These are phyloP conservation scores for Phytophthora pluvialis DNA, from an alignment of 352 stramenopile genomes.

Conservation along the genomic window DNA sequence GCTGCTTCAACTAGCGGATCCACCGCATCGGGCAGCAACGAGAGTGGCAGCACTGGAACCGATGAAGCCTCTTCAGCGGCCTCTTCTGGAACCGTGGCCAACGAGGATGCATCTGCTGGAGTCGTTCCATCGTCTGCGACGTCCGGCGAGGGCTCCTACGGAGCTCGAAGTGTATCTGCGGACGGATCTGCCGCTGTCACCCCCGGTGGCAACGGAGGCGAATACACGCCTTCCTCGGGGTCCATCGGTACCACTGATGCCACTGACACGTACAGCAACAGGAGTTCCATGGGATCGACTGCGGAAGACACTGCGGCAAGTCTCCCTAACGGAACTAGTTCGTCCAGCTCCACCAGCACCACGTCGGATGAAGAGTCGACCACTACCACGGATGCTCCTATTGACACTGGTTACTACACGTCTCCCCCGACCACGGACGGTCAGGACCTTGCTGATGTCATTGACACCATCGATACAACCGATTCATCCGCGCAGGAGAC, in stretches of 20 bases:
- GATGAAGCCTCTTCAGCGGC: slow-evolving; percentile 3
- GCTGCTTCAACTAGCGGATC: slow-evolving; percentile 9
- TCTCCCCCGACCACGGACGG: slow-evolving; percentile 9
- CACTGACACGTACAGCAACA: slow-evolving; percentile 21
- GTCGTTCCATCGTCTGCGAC: background rate
- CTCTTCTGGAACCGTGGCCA: background rate
- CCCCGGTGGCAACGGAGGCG: background rate
- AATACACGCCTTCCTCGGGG: slow-evolving; percentile 1
- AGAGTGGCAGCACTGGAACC: slow-evolving; percentile 1
- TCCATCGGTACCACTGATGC: slow-evolving; percentile 9
- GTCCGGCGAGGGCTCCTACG: slow-evolving; percentile 10
- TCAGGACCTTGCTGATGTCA: slow-evolving; percentile 21
- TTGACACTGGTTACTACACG: slow-evolving; percentile 23
- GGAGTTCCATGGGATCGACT: slow-evolving; percentile 6
- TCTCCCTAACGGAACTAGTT: slow-evolving; percentile 10
- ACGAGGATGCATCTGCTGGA: slow-evolving; percentile 13
- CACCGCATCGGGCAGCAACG: slow-evolving; percentile 3
- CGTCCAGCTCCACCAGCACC: background rate
- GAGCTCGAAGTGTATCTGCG: slow-evolving; percentile 7
- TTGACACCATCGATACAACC: slow-evolving; percentile 7
- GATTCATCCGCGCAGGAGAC: slow-evolving; percentile 3
- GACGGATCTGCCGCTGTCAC: background rate
- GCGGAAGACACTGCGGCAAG: slow-evolving; percentile 2
- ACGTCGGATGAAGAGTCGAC: slow-evolving; percentile 1
- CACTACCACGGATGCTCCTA: slow-evolving; percentile 5